Conservation (phyloP, 768 basidiomycete species). For the Leccinellum albellum region DNA sequence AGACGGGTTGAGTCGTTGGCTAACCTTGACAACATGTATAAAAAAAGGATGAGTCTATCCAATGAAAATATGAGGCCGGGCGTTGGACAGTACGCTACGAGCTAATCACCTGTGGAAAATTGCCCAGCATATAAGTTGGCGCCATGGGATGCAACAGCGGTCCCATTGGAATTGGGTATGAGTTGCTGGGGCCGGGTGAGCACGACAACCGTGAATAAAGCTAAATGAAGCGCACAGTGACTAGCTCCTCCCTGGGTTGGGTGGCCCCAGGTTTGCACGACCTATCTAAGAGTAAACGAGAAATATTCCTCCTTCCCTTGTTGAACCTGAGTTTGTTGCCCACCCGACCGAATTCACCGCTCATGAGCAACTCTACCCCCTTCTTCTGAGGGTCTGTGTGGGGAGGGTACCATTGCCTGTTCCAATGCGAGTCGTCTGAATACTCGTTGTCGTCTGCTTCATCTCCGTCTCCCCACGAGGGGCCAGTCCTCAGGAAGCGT, state of each 20-base stretch:
- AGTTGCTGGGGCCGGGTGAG: constrained; percentile 45
- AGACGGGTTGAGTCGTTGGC: constrained; percentile 1
- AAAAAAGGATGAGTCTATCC: constrained; percentile 80
- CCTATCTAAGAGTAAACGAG: constrained; percentile 45
- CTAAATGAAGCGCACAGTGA: constrained; percentile 42
- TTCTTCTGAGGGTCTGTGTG: constrained; percentile 57
- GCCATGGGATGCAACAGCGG: constrained; percentile 68
- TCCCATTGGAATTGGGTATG: constrained; percentile 77
- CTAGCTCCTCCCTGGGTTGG: constrained; percentile 49
- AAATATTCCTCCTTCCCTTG: constrained; percentile 43
- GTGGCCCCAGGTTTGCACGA: constrained; percentile 32
- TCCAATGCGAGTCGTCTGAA: constrained; percentile 23
- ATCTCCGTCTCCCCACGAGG: constrained; percentile 33
- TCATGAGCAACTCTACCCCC: constrained; percentile 62
- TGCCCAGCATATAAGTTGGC: constrained; percentile 83
- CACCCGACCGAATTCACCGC: constrained; percentile 79
- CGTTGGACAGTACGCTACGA: not conserved
- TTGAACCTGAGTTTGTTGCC: constrained; percentile 45
- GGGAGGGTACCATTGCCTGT: constrained; percentile 33
- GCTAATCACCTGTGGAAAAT: constrained; percentile 61
- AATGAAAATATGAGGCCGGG: constrained; percentile 1
- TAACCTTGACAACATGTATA: constrained; percentile 87
- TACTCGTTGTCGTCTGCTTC: constrained; percentile 34
- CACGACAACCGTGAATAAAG: not conserved
- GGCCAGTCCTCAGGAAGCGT: constrained; percentile 15